Evolutionary conservation across 305 asterid genomes (phyloP), one percentile per base, ranked within the genome.

Genomic region (Fraxinus latifolia): DNA sequence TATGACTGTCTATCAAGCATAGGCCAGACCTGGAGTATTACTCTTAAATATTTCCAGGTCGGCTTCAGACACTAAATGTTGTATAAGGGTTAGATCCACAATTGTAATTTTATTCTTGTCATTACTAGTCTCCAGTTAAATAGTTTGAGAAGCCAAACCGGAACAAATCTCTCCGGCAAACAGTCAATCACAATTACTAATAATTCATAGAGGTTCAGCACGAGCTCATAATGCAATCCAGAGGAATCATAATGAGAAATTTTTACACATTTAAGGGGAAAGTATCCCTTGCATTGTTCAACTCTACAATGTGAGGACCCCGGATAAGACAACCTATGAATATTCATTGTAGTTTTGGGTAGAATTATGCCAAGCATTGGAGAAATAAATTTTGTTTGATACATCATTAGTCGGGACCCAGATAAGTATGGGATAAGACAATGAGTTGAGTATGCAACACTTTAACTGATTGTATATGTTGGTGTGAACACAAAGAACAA

Each of bases 241-340:
- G 42, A 25, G 17, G 29, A 81, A 75, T 74, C 76, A 68, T 15
- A 75, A 70, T 3, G 62, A 34, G 65, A 21, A 77, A 5, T 53
- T 53, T 53, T 5, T 53, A 53, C 21, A 79, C 47, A 82, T 77
- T 29, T 17, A 81, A 71, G 65, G 79, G 77, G 72, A 78, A 73
- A 67, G 76, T 37, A 25, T 73, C 80, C 42, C 77, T 50, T 80
- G 79, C 65, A 50, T 78, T 47, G 65, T 53, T 53, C 23, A 53
- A 53, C 65, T 53, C 65, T 53, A 53, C 25, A 5, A 53, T 53
- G 65, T 53, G 65, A 53, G 65, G 62, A 17, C 7, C 25, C 65
- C 65, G 1, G 70, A 19, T 21, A 60, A 60, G 31, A 60, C 31
- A 60, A 21, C 70, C 31, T 17, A 60, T 60, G 70, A 60, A 60